These are phyloP conservation scores for Penicillium polonicum DNA, from an alignment of 2,329 filamentous ascomycete genomes.

Conservation along the genomic window DNA sequence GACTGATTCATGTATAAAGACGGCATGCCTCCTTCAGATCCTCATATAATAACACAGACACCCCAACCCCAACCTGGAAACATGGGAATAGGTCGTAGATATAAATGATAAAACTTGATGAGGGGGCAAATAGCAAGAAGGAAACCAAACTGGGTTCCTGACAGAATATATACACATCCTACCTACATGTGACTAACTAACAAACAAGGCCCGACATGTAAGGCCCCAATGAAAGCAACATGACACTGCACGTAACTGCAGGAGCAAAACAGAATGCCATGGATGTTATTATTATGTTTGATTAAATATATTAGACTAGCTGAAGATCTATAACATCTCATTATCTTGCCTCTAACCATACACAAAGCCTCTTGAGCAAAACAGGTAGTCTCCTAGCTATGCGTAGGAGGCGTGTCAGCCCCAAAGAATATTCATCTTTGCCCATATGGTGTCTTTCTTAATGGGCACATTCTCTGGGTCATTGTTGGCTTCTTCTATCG, in stretches of 20 bases:
- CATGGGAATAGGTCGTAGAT: background rate
- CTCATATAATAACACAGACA: background rate
- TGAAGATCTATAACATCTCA: background rate
- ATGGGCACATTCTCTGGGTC: constrained; percentile 38
- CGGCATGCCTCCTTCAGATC: background rate
- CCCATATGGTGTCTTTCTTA: constrained; percentile 24
- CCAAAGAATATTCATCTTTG: constrained; percentile 39
- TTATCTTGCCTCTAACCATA: background rate
- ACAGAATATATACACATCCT: background rate
- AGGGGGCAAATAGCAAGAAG: background rate
- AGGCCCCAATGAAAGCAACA: background rate
- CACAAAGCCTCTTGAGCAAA: background rate
- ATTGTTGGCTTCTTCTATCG: constrained; percentile 48
- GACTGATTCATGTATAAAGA: background rate
- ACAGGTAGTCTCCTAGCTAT: too few relatives aligned
- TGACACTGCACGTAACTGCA: background rate
- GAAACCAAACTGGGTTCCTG: background rate
- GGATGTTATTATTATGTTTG: background rate
- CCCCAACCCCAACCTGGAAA: background rate
- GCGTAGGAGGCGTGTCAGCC: constrained; percentile 5
- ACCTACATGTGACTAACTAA: background rate
- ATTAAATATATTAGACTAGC: background rate
- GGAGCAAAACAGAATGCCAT: background rate
- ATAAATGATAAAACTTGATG: background rate
- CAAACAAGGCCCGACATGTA: too few relatives aligned